phyloP scores from a whole-genome alignment of 2,329 filamentous ascomycete species.

The Akanthomyces lecanii region DNA sequence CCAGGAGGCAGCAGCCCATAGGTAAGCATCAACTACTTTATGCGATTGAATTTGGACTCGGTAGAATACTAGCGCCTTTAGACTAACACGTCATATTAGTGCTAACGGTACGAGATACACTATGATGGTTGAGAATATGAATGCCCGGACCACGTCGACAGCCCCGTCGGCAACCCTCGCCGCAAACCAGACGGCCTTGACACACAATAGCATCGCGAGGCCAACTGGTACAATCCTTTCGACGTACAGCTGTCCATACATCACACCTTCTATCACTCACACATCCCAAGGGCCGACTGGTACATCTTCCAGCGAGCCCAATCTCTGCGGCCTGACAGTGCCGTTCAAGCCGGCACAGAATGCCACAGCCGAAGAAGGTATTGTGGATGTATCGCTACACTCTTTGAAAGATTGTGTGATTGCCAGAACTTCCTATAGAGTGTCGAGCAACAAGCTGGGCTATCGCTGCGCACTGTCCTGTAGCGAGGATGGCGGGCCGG shows the following conservation, averaged over 20 bases:
- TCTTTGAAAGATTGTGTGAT: conserved; percentile 10
- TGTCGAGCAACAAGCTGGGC: background rate
- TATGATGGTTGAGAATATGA: background rate
- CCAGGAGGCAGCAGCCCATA: background rate
- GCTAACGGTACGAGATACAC: conserved; percentile 3
- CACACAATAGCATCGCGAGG: background rate
- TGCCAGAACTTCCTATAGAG: conserved; percentile 1
- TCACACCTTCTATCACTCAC: background rate
- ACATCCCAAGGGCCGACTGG: background rate
- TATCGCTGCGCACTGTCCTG: conserved; percentile 13
- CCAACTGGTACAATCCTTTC: background rate
- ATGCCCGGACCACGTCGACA: background rate
- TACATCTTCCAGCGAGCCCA: background rate
- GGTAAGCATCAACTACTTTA: background rate
- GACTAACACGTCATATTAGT: background rate
- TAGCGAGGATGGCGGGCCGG: conserved; percentile 5
- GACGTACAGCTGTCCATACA: conserved; percentile 12
- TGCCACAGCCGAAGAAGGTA: background rate
- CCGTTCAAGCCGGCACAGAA: background rate
- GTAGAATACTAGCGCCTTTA: background rate
- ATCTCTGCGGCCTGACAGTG: background rate
- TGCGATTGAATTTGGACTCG: background rate
- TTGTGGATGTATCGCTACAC: conserved; percentile 1
- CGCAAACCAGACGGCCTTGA: background rate
- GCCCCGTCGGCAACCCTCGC: background rate